These are phyloP conservation scores for Oryza glaberrima DNA, from an alignment of 176 grass and related monocot genomes.

Conservation along the genomic window DNA sequence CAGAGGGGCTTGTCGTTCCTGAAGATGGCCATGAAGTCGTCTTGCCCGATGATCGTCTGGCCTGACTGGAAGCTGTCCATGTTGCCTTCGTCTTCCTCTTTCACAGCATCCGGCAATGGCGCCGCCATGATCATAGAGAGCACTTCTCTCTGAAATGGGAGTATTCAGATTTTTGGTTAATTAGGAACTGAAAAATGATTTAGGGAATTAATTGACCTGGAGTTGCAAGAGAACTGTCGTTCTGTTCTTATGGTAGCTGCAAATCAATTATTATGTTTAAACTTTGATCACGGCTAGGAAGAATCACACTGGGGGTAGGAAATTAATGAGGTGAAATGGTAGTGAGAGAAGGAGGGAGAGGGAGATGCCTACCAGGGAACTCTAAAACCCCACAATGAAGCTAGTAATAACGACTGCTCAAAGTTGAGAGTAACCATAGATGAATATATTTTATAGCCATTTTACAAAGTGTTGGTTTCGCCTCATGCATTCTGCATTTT, in stretches of 20 bases:
- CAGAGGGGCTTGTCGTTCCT: not conserved
- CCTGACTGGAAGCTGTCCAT: not conserved
- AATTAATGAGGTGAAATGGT: not conserved
- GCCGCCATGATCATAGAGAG: not conserved
- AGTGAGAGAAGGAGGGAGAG: not conserved
- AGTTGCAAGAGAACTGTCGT: too few relatives aligned
- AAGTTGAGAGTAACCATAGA: too few relatives aligned
- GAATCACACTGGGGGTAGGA: not conserved
- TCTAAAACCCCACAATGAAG: not conserved
- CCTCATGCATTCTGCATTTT: too few relatives aligned
- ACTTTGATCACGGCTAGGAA: not conserved
- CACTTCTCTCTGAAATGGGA: not conserved
- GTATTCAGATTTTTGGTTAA: not conserved
- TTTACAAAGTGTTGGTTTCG: too few relatives aligned
- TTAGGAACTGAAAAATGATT: not conserved
- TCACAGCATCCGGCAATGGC: not conserved
- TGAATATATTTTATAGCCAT: too few relatives aligned
- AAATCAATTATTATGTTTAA: not conserved
- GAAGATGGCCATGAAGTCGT: slow-evolving; percentile 1
- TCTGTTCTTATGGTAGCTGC: not conserved
- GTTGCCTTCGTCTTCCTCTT: not conserved
- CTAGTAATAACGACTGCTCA: too few relatives aligned
- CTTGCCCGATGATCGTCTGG: not conserved
- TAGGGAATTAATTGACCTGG: not conserved
- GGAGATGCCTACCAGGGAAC: not conserved